Evolutionary conservation across 192 early-diverging fungal species (phyloP).

Genomic region (Bifiguratus adelaidae): DNA sequence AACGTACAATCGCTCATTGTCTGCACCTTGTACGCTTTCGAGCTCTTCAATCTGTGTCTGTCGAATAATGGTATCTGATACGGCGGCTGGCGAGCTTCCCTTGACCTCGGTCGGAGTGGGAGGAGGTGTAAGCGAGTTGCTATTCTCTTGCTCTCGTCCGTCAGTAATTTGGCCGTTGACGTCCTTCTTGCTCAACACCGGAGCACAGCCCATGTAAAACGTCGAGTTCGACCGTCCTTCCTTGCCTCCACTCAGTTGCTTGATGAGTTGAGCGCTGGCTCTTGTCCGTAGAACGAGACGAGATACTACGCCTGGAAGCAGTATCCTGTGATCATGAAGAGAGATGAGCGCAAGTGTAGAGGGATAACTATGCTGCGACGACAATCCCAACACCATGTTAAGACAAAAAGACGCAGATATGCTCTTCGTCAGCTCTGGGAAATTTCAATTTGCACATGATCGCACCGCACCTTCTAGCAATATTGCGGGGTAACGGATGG

Average conservation of each 20-base stretch:
- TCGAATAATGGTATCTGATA: conserved; percentile 1
- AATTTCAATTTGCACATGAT: no score
- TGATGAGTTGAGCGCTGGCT: not conserved
- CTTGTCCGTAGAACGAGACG: not conserved
- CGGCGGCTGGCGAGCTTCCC: conserved; percentile 6
- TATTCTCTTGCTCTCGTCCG: not conserved
- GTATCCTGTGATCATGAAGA: not conserved
- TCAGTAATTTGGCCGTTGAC: not conserved
- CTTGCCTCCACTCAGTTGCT: not conserved
- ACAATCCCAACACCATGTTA: no score
- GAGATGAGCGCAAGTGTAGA: not conserved
- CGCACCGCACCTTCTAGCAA: no score
- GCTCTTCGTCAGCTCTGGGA: no score
- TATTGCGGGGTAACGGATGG: no score
- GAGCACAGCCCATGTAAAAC: not conserved
- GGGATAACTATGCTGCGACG: no score
- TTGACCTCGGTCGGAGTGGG: not conserved
- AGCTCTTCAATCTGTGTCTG: not conserved
- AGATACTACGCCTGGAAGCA: not conserved
- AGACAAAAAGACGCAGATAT: no score
- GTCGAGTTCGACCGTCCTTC: no score
- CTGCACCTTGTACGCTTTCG: not conserved
- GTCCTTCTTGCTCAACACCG: not conserved
- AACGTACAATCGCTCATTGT: conserved; percentile 14
- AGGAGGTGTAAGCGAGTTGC: conserved; percentile 12